Evolutionary conservation across 2,329 filamentous ascomycete genomes (phyloP).

Genomic region (Zasmidium citrigriseum): DNA sequence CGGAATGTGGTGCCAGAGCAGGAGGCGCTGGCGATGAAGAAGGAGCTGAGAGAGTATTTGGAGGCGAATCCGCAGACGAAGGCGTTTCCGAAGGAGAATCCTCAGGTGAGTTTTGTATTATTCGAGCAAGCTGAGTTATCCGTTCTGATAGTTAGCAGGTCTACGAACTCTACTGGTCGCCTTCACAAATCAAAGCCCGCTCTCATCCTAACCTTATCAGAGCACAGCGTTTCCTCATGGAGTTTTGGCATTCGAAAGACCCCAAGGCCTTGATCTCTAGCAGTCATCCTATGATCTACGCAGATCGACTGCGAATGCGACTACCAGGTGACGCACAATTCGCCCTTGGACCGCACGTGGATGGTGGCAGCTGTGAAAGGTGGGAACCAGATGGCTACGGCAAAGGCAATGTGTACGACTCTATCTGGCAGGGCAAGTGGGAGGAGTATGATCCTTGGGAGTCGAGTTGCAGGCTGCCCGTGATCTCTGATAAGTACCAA

Average conservation of each 20-base stretch:
- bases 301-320: conserved; percentile 54
- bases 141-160: conserved; percentile 34
- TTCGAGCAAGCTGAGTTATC: too few species aligned
- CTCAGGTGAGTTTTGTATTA: conserved; percentile 38
- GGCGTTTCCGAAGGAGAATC: conserved; percentile 51
- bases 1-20: conserved; percentile 46
- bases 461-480: conserved; percentile 65
- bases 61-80: conserved; percentile 47
- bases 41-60: conserved; percentile 47
- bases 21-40: conserved; percentile 48
- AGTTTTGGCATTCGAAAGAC: conserved; percentile 50
- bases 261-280: conserved; percentile 45
- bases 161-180: conserved; percentile 54
- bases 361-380: conserved; percentile 53
- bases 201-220: conserved; percentile 49
- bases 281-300: conserved; percentile 50
- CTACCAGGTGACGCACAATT: conserved; percentile 56
- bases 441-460: conserved; percentile 84
- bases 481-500: conserved; percentile 74
- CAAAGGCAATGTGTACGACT: conserved; percentile 67
- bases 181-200: conserved; percentile 48
- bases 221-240: conserved; percentile 50
- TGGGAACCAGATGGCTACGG: conserved; percentile 64
- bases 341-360: conserved; percentile 59
- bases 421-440: conserved; percentile 74